Evolutionary conservation across 306 rosid species (phyloP).

Genomic region (Rosa multiflora): DNA sequence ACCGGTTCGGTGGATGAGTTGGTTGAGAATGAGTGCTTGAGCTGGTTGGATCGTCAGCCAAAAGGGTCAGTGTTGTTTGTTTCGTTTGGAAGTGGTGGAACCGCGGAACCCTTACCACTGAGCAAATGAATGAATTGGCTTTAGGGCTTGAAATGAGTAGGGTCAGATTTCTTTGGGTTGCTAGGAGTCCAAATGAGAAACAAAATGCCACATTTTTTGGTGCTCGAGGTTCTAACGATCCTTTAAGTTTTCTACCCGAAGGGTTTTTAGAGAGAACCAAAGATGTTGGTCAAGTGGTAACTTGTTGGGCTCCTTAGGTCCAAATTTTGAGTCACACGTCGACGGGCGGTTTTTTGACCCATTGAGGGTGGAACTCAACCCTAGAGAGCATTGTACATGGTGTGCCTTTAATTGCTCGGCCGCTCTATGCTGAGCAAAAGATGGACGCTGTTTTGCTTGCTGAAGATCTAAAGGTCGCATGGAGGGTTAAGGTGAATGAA

Average conservation of each 20-base stretch:
- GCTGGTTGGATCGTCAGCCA: conserved; percentile 26
- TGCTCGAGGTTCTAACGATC: not conserved
- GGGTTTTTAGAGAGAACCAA: conserved; percentile 18
- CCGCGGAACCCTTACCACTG: not conserved
- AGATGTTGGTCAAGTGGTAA: conserved; percentile 12
- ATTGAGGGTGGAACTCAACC: conserved; percentile 21
- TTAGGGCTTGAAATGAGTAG: conserved; percentile 14
- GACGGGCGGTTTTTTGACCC: conserved; percentile 7
- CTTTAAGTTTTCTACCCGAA: not conserved
- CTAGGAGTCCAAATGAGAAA: conserved; percentile 7
- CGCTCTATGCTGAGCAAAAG: conserved; percentile 17
- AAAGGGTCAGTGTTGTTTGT: conserved; percentile 8
- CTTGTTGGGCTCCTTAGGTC: conserved; percentile 11
- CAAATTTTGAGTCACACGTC: not conserved
- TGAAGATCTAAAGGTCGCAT: conserved; percentile 17
- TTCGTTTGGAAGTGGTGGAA: conserved; percentile 30
- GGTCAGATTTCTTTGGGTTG: conserved; percentile 20
- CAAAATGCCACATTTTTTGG: not conserved
- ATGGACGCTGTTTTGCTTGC: not conserved
- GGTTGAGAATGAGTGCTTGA: conserved; percentile 17
- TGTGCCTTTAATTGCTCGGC: conserved; percentile 29
- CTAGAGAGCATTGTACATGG: conserved; percentile 18
- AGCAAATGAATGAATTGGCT: conserved; percentile 21
- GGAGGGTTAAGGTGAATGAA: conserved; percentile 10
- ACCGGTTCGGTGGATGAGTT: not conserved